Conservation (phyloP, 495 filamentous ascomycete genomes). For the Lentithecium fluviatile region DNA sequence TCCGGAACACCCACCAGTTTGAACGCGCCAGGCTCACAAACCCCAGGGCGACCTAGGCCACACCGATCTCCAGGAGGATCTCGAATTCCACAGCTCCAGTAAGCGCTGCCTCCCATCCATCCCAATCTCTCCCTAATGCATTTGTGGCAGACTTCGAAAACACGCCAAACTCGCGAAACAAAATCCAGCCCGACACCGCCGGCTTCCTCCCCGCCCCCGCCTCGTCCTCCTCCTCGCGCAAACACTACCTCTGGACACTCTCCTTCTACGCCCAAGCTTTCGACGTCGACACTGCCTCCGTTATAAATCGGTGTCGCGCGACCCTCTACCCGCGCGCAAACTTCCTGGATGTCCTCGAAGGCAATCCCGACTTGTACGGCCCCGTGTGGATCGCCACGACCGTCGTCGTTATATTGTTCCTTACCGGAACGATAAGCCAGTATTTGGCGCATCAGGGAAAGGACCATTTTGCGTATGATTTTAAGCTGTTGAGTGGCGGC, state of each 20-base stretch:
- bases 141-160: conserved; percentile 53
- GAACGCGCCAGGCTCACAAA: conserved; percentile 15
- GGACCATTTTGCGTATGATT: conserved; percentile 78
- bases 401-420: conserved; percentile 90
- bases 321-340: conserved; percentile 85
- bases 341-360: conserved; percentile 94
- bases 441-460: conserved; percentile 67
- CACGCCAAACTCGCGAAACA: conserved; percentile 53
- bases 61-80: conserved; percentile 96
- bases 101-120: conserved; percentile 29
- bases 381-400: conserved; percentile 99
- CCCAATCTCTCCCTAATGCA: background rate
- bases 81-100: conserved; percentile 97
- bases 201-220: conserved; percentile 35
- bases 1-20: conserved; percentile 13
- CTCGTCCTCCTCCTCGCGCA: conserved; percentile 50
- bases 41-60: conserved; percentile 90
- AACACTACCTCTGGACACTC: conserved; percentile 87
- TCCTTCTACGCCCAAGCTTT: conserved; percentile 97
- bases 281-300: conserved; percentile 89
- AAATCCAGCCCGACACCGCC: conserved; percentile 63
- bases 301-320: conserved; percentile 77
- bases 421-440: conserved; percentile 90
- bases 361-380: conserved; percentile 94
- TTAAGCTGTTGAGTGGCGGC: conserved; percentile 71